Evolutionary conservation across 805 yeast genomes (phyloP).

Genomic region (Wickerhamiella galacta): DNA sequence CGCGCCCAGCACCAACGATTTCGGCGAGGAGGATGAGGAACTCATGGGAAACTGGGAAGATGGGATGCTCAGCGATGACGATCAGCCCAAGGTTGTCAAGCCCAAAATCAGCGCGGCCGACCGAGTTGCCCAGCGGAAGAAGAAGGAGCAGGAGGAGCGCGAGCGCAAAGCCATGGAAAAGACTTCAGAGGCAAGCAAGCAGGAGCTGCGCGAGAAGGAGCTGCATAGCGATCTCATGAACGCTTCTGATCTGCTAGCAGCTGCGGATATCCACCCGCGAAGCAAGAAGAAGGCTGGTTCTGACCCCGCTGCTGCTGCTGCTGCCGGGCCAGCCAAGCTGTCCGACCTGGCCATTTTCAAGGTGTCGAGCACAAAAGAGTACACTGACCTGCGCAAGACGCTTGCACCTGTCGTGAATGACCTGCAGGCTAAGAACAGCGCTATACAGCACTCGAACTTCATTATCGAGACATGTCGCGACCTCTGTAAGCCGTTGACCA

Average conservation of each 20-base stretch:
- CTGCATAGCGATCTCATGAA: constrained; percentile 72
- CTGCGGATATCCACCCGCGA: constrained; percentile 26
- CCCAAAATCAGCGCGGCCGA: constrained; percentile 30
- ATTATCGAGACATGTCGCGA: constrained; percentile 81
- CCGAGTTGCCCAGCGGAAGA: constrained; percentile 24
- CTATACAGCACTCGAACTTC: constrained; percentile 53
- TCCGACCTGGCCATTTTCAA: constrained; percentile 48
- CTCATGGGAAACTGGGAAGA: constrained; percentile 87
- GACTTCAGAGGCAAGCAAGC: constrained; percentile 46
- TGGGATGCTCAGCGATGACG: constrained; percentile 51
- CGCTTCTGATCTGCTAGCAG: constrained; percentile 87
- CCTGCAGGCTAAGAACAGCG: constrained; percentile 39
- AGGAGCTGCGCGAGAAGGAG: constrained; percentile 65
- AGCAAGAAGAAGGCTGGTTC: constrained; percentile 27
- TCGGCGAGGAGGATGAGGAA: constrained; percentile 61
- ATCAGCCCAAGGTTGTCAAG: constrained; percentile 27
- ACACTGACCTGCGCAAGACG: constrained; percentile 58
- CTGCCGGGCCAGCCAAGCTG: constrained; percentile 22
- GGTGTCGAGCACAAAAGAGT: constrained; percentile 67
- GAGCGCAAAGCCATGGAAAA: constrained; percentile 30
- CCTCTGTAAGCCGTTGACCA: constrained; percentile 58
- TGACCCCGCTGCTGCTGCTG: constrained; percentile 19
- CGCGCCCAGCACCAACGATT: constrained; percentile 57
- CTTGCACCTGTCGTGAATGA: constrained; percentile 42
- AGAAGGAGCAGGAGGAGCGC: constrained; percentile 32